These are phyloP conservation scores for Neofusicoccum sp. DNA, from an alignment of 2,329 filamentous ascomycete genomes.

Conservation along the genomic window DNA sequence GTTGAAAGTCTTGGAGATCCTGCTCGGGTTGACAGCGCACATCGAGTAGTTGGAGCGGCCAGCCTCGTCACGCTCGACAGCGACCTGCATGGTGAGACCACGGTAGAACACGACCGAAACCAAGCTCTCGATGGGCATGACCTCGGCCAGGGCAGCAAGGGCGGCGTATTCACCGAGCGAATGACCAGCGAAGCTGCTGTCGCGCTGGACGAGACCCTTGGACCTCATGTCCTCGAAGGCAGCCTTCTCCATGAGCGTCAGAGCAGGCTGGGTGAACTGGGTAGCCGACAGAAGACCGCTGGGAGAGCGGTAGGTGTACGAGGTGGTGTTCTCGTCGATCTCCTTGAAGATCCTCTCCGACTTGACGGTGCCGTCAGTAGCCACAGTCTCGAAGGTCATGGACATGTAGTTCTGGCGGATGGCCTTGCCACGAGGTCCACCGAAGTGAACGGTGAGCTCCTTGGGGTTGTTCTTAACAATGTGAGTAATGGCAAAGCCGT, in stretches of 20 bases:
- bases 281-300: slow-evolving; percentile 94
- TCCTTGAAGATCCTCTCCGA: slow-evolving; percentile 99
- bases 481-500: slow-evolving; percentile 94
- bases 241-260: slow-evolving; percentile 99
- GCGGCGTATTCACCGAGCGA: slow-evolving; percentile 98
- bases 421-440: slow-evolving; percentile 92
- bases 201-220: slow-evolving; percentile 92
- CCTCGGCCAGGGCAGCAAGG: slow-evolving; percentile 90
- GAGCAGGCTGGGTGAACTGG: slow-evolving; percentile 95
- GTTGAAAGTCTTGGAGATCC: slow-evolving; percentile 98
- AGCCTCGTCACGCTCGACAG: slow-evolving; percentile 89
- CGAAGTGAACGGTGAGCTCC: slow-evolving; percentile 97
- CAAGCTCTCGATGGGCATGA: slow-evolving; percentile 99
- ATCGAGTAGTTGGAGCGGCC: slow-evolving; percentile 98
- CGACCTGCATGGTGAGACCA: slow-evolving; percentile 98
- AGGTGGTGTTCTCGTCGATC: slow-evolving; percentile 87
- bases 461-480: slow-evolving; percentile 99
- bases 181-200: slow-evolving; percentile 97
- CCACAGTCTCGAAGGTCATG: slow-evolving; percentile 99
- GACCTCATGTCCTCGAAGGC: slow-evolving; percentile 99
- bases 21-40: slow-evolving; percentile 98
- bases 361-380: slow-evolving; percentile 87
- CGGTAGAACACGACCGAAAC: slow-evolving; percentile 99
- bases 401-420: slow-evolving; percentile 99
- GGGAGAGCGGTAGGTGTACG: slow-evolving; percentile 95